phyloP scores from a whole-genome alignment of 108 stramenopile species.

The Seminavis robusta region DNA sequence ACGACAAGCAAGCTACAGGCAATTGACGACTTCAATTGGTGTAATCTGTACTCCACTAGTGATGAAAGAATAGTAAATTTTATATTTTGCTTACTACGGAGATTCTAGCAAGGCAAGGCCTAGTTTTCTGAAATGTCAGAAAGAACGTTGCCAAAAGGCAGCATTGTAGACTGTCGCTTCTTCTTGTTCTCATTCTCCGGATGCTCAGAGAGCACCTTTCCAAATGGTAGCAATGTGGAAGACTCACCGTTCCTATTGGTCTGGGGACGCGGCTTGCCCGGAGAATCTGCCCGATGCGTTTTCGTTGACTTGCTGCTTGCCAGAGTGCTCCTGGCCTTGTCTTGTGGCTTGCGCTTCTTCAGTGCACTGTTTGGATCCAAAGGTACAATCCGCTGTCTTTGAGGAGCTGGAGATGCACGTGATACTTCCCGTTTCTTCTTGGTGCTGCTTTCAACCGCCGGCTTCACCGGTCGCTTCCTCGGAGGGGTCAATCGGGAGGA shows the following conservation, averaged over 20 bases:
- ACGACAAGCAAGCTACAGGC: neutral
- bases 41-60: neutral
- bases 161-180: constrained; percentile 6
- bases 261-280: neutral
- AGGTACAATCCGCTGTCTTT: too few relatives aligned
- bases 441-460: neutral
- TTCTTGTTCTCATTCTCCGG: constrained; percentile 1
- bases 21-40: neutral
- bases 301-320: neutral
- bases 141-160: constrained; percentile 24
- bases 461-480: constrained; percentile 13
- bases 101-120: too few relatives aligned
- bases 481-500: too few relatives aligned
- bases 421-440: neutral
- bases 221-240: neutral
- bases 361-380: neutral
- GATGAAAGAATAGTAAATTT: too few relatives aligned
- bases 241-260: neutral
- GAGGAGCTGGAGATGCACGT: neutral
- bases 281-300: neutral
- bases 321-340: neutral
- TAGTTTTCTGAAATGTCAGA: constrained; percentile 15
- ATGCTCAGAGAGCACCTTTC: neutral
- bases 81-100: too few relatives aligned
- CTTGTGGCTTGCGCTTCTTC: neutral